Base-by-base conservation (phyloP, 768 basidiomycete species). In the Erythrobasidium yunnanense region DNA sequence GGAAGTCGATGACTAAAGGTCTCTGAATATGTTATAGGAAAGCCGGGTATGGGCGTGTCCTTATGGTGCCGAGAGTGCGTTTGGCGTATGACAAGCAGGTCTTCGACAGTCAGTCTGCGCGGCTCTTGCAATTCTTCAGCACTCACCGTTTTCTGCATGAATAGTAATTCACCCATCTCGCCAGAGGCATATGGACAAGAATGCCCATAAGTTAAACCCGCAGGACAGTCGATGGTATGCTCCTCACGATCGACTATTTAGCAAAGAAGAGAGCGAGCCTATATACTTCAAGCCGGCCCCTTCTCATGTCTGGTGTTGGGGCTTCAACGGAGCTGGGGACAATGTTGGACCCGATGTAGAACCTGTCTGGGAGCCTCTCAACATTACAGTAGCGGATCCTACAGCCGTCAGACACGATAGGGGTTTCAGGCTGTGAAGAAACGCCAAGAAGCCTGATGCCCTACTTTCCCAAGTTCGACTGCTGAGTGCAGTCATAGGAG, bases 221-320 rank as follows among this genome's bases (percentile, higher is more conserved):
- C 93, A 99, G 76, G 93, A 97, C 74, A 83, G 92, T n/a, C 81
- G 85, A 6, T 97, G 93, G 93, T 96, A 91, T 73, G 93, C 95
- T 0, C 93, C 93, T 0, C 93, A 99, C 74, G 93, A 99, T 72
- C 81, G 93, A 11, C 78, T 96, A 45, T 99, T 99, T 78, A 85
- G 86, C 0, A 82, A 85, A 50, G 93, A 95, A 73, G 93, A 97
- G 77, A 81, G 79, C 65, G 84, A 87, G 68, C 81, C 81, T 2
- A 75, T 97, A 38, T 79, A 83, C 1, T 97, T 97, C 77, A 75
- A 79, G 20, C 80, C 85, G 1, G 90, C 92, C 18, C 93, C 93
- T 17, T 83, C 85, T 65, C 81, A 89, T 70, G 93, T 97, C 13
- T 96, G 93, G 93, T 97, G 93, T 75, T 96, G 93, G 93, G 93